Base-by-base conservation (phyloP, 2,329 filamentous ascomycete species). In the Alternaria longipes region DNA sequence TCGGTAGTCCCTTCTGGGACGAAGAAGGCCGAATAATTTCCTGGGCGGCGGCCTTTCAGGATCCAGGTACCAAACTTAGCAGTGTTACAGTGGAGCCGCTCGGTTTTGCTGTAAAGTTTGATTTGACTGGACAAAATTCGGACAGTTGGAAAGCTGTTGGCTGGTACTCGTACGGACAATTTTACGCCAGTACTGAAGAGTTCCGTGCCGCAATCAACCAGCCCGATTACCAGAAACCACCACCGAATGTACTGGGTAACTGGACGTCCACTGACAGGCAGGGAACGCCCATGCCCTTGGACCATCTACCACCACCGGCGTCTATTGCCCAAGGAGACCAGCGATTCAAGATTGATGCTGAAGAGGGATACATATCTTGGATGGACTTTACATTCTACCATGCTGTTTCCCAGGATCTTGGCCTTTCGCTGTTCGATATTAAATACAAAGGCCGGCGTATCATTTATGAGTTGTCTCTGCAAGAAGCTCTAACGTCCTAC, bases 401-500 rank as follows among this genome's bases (percentile, higher is more conserved):
- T n/a, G 78, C 77, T 3, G 84, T 85, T 51, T 80, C 77, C 1
- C 76, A 80, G 8, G 84, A 85, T 58, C 79, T 79, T 0, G 86
- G 85, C 0, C 75, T 87, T 38, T 67, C 79, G 0, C 74, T 88
- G 0, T 83, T 82, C 66, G 81, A 88, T 60, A 82, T 88, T 45
- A 75, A 78, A 18, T 86, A 83, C 78, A 84, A 86, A 66, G 84
- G 83, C n/a, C 79, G 86, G 60, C 78, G 84, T 7, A 72, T 88
- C 7, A 74, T 88, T 11, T 88, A 87, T 58, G 85, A 88, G 62
- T 76, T 88, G 1, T 64, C 82, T 3, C 74, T 88, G 0, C 83
- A 87, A 68, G 85, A 88, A 71, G 85, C 85, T 0, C 72, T 86
- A 8, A 82, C 84, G 1, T 83, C 85, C 54, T 86, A 86, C 56